These are phyloP conservation scores for Phallus indusiatus DNA, from an alignment of 768 basidiomycete species.

Conservation along the genomic window DNA sequence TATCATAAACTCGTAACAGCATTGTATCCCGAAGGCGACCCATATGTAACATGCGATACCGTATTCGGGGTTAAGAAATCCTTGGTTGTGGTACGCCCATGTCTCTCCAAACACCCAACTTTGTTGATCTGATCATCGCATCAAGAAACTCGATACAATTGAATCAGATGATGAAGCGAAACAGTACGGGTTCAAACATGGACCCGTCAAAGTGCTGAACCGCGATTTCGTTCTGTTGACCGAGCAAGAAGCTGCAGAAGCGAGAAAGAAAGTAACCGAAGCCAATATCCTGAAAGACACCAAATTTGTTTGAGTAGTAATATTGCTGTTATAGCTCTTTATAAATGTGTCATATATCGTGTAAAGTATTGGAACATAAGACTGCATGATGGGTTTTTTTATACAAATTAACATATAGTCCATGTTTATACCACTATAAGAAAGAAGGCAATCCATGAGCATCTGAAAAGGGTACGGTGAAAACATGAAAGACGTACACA, in stretches of 20 bases:
- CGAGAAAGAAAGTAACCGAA: constrained; percentile 11
- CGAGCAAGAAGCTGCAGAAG: constrained; percentile 29
- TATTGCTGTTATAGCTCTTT: background rate
- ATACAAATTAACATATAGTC: background rate
- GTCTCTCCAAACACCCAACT: background rate
- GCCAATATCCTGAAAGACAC: background rate
- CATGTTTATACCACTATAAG: background rate
- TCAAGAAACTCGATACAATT: constrained; percentile 43
- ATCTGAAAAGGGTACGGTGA: background rate
- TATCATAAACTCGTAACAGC: constrained; percentile 67
- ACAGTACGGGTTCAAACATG: constrained; percentile 43
- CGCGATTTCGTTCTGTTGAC: constrained; percentile 37
- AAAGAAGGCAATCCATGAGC: background rate
- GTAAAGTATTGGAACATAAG: background rate
- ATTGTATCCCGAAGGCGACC: constrained; percentile 63
- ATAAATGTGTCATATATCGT: background rate
- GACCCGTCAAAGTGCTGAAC: constrained; percentile 38
- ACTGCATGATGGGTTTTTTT: background rate
- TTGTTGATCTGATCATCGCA: constrained; percentile 1
- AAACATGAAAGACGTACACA: constrained; percentile 46
- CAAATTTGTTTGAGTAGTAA: background rate
- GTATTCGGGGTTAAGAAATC: constrained; percentile 81
- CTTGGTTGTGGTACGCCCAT: constrained; percentile 56
- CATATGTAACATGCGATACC: constrained; percentile 56
- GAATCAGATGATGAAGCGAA: constrained; percentile 44